Evolutionary conservation across 345 rosid genomes (phyloP), one percentile per base, ranked within the genome.

Genomic region (Reutealis trisperma): DNA sequence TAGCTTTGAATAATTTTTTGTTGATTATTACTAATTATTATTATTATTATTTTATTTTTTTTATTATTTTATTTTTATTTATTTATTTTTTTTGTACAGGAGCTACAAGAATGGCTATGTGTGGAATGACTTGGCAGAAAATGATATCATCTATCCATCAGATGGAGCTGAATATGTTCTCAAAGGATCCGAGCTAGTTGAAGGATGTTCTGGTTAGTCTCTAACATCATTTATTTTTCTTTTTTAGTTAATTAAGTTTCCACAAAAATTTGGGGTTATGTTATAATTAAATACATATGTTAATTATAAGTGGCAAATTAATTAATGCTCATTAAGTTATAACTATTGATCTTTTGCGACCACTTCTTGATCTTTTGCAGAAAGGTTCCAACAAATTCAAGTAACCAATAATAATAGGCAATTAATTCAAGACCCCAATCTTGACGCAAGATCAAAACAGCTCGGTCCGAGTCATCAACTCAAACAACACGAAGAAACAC

Each of bases 71-170:
- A n/a, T n/a, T n/a, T n/a, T n/a, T n/a, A n/a, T n/a, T n/a, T n/a
- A n/a, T n/a, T n/a, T n/a, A n/a, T n/a, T 10, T 11, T 76, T 32
- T 8, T 54, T 37, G 3, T 34, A 0, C 22, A 94, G 98, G 93
- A 91, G 85, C 84, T 94, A 94, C 84, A 94, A 89, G 74, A 94
- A 89, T 79, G 98, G 98, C 15, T 94, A 88, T 63, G 98, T 94
- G n/a, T 94, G 98, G 98, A 91, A 94, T 64, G 98, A 94, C 57
- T 87, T 94, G 69, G 85, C 88, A 25, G 97, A 89, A 59, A 91
- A 89, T 76, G 98, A 94, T 78, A 75, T 86, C n/a, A 89, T 93
- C 57, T 81, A 81, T 70, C 95, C 95, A 15, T 81, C 94, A 12
- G 97, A 90, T 59, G 92, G 92, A 85, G 90, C 91, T 65, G 98